Conservation (phyloP, 2,329 filamentous ascomycete species). For the Phaeoacremonium minimum region DNA sequence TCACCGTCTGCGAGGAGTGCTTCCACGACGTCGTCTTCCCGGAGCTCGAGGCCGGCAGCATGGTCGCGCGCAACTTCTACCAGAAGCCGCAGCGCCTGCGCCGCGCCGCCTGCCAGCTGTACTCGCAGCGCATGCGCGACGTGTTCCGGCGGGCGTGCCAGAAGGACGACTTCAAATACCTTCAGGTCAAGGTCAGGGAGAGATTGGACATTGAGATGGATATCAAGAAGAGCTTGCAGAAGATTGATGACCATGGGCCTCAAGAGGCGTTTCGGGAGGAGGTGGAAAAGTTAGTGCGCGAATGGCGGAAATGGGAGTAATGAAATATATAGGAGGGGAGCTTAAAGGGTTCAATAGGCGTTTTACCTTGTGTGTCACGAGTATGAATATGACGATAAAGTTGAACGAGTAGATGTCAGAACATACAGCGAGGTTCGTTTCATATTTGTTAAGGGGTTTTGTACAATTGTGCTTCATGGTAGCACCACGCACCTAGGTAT, state of each 20-base stretch:
- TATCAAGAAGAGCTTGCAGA: conserved; percentile 49
- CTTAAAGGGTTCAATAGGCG: too few relatives aligned
- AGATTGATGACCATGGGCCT: conserved; percentile 35
- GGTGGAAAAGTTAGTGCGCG: not conserved
- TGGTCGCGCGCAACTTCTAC: conserved; percentile 62
- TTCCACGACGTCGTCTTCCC: conserved; percentile 78
- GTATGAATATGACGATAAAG: too few relatives aligned
- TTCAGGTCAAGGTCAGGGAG: conserved; percentile 54
- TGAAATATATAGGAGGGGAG: too few relatives aligned
- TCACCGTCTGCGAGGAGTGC: conserved; percentile 85
- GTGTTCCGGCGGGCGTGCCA: conserved; percentile 66
- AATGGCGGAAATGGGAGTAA: not conserved
- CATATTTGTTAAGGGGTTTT: too few relatives aligned
- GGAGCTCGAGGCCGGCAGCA: conserved; percentile 29
- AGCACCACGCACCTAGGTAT: too few relatives aligned
- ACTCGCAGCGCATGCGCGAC: conserved; percentile 72
- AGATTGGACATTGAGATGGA: conserved; percentile 56
- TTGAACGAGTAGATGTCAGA: too few relatives aligned
- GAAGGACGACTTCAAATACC: conserved; percentile 60
- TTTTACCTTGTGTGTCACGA: too few relatives aligned
- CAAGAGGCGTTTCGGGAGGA: conserved; percentile 26
- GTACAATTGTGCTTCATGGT: too few relatives aligned
- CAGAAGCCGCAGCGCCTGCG: conserved; percentile 52
- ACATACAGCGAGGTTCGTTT: too few relatives aligned
- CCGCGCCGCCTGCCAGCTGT: conserved; percentile 68